These are phyloP conservation scores for Aaosphaeria pasadenensis DNA, from an alignment of 2,329 filamentous ascomycete genomes.

Conservation along the genomic window DNA sequence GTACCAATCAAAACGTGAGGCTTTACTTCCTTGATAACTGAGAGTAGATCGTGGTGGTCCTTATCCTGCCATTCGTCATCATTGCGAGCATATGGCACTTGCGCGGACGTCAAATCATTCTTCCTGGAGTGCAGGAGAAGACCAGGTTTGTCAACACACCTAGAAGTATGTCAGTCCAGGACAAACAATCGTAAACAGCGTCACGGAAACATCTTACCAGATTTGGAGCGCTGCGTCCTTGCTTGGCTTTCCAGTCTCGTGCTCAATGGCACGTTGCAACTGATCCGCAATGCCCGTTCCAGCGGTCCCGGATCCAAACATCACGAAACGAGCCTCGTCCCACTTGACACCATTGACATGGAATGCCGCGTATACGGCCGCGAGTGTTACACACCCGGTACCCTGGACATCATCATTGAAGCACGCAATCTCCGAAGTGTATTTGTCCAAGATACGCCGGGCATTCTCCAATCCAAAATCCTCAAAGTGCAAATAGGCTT, in stretches of 20 bases:
- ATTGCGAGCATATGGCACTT: slow-evolving; percentile 64
- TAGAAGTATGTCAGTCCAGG: slow-evolving; percentile 31
- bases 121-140: slow-evolving; percentile 64
- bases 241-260: slow-evolving; percentile 63
- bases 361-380: slow-evolving; percentile 74
- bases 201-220: slow-evolving; percentile 51
- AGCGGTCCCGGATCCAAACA: slow-evolving; percentile 80
- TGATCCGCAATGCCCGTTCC: slow-evolving; percentile 86
- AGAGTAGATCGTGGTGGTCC: slow-evolving; percentile 57
- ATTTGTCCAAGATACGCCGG: slow-evolving; percentile 71
- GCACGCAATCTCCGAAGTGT: slow-evolving; percentile 70
- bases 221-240: slow-evolving; percentile 78
- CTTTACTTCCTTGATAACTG: slow-evolving; percentile 66
- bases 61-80: slow-evolving; percentile 62
- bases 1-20: slow-evolving; percentile 84
- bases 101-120: slow-evolving; percentile 62
- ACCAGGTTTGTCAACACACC: slow-evolving; percentile 79
- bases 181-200: background rate
- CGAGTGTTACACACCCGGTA: slow-evolving; percentile 82
- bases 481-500: slow-evolving; percentile 84
- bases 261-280: slow-evolving; percentile 72
- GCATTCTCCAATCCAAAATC: slow-evolving; percentile 81
- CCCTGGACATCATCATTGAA: slow-evolving; percentile 94
- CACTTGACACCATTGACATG: slow-evolving; percentile 67
- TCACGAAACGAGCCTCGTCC: slow-evolving; percentile 65